phyloP scores from a whole-genome alignment of 495 filamentous ascomycete genomes.

The Aspergillus mulundensis region DNA sequence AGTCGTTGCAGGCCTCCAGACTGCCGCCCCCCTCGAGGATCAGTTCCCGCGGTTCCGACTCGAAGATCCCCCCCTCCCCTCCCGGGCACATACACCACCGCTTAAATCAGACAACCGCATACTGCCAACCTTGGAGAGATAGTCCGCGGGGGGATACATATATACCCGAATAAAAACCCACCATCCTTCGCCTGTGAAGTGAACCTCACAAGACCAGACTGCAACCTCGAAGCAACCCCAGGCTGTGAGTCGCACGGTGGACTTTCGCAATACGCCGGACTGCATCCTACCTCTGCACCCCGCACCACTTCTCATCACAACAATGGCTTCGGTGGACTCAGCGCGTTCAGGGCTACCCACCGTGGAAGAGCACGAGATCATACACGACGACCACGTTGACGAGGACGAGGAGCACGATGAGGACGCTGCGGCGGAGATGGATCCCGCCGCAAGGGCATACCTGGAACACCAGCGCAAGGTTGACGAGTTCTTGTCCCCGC shows the following conservation, averaged over 20 bases:
- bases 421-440: conserved; percentile 31
- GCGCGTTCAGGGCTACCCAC: conserved; percentile 28
- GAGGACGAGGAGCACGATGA: conserved; percentile 42
- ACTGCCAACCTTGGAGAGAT: neutral
- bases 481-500: conserved; percentile 37
- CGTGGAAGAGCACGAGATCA: conserved; percentile 34
- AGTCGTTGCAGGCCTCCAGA: conserved; percentile 7
- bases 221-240: neutral
- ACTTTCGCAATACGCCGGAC: conserved; percentile 1
- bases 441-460: conserved; percentile 30
- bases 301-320: conserved; percentile 1
- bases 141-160: neutral
- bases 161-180: conserved; percentile 2
- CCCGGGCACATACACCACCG: conserved; percentile 1
- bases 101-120: neutral
- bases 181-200: neutral
- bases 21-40: conserved; percentile 4
- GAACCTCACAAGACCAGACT: conserved; percentile 3
- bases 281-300: conserved; percentile 8
- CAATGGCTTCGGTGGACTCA: conserved; percentile 32
- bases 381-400: conserved; percentile 37
- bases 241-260: conserved; percentile 11
- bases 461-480: conserved; percentile 31
- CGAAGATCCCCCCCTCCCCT: neutral
- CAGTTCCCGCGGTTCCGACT: conserved; percentile 6